Evolutionary conservation across 2,329 filamentous ascomycete genomes (phyloP).

Genomic region (Pseudogymnoascus sp.): DNA sequence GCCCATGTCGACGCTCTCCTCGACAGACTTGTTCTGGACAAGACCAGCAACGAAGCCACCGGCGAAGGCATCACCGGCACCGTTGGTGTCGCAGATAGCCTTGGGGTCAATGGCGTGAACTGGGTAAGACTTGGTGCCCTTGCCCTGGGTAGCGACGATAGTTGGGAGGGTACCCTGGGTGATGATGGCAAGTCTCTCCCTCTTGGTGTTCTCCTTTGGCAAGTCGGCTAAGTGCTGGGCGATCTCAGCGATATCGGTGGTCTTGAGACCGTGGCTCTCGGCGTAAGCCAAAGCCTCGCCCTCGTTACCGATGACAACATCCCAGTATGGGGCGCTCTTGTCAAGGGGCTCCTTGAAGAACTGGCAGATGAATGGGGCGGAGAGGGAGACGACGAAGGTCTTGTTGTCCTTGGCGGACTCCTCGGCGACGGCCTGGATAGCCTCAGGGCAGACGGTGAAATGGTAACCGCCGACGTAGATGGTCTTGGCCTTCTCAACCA

Average conservation of each 20-base stretch:
- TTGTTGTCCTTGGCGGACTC: constrained; percentile 88
- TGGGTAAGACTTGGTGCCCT: constrained; percentile 64
- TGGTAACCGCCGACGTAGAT: constrained; percentile 97
- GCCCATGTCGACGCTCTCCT: constrained; percentile 77
- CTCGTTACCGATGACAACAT: constrained; percentile 96
- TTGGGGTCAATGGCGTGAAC: constrained; percentile 71
- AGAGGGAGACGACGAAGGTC: constrained; percentile 83
- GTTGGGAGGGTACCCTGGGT: constrained; percentile 93
- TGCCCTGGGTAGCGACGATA: constrained; percentile 69
- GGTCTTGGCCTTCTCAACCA: constrained; percentile 79
- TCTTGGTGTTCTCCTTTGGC: constrained; percentile 84
- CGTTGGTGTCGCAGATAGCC: constrained; percentile 92
- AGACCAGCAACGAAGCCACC: constrained; percentile 89
- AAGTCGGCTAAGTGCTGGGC: constrained; percentile 78
- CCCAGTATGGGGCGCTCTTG: constrained; percentile 80
- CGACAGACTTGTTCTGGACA: constrained; percentile 73
- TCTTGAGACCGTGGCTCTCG: constrained; percentile 67
- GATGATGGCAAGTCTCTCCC: constrained; percentile 80
- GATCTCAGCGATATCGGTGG: constrained; percentile 75
- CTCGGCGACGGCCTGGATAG: constrained; percentile 82
- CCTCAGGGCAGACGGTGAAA: constrained; percentile 89
- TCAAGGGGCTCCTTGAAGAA: constrained; percentile 98
- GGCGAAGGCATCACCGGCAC: constrained; percentile 93
- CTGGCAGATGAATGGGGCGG: constrained; percentile 89
- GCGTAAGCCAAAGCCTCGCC: constrained; percentile 86